Evolutionary conservation across 106 monocot genomes (phyloP).

Genomic region (Apostasia shenzhenica): DNA sequence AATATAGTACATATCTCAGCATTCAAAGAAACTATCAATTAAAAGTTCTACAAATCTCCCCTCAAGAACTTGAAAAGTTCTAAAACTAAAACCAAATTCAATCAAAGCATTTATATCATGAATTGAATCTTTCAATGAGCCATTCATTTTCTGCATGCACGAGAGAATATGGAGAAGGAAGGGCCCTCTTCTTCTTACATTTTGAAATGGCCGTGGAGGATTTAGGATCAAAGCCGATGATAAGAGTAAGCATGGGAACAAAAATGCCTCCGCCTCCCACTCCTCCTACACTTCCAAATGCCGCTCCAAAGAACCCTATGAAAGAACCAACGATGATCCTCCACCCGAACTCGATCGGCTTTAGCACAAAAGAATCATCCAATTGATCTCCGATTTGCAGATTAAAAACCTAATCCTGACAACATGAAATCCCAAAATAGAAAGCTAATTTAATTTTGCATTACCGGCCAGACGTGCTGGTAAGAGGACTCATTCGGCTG

Average conservation of each 20-base stretch:
- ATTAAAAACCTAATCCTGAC: background rate
- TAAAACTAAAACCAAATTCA: no score
- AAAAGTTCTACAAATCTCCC: no score
- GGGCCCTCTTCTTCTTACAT: constrained; percentile 16
- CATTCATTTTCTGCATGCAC: no score
- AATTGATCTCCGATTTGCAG: no score
- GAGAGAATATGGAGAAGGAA: no score
- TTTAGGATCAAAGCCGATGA: constrained; percentile 47
- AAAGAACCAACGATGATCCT: constrained; percentile 29
- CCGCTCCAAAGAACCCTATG: constrained; percentile 51
- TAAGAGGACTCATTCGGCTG: constrained; percentile 32
- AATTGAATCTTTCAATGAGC: no score
- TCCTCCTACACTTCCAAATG: constrained; percentile 54
- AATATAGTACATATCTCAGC: background rate
- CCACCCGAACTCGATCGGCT: constrained; percentile 48
- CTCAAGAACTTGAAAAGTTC: no score
- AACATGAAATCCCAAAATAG: background rate
- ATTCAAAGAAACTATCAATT: no score
- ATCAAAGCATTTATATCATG: no score
- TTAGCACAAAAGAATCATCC: background rate
- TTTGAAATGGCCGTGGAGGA: constrained; percentile 42
- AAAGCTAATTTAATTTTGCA: background rate
- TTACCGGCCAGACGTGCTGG: constrained; percentile 57
- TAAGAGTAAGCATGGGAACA: constrained; percentile 58
- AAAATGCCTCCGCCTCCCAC: constrained; percentile 54